Percentiles rank a stretch among this genome's conserved stretches.
Conservation (phyloP, 163 green algal species). For the Dunaliella salina region DNA sequence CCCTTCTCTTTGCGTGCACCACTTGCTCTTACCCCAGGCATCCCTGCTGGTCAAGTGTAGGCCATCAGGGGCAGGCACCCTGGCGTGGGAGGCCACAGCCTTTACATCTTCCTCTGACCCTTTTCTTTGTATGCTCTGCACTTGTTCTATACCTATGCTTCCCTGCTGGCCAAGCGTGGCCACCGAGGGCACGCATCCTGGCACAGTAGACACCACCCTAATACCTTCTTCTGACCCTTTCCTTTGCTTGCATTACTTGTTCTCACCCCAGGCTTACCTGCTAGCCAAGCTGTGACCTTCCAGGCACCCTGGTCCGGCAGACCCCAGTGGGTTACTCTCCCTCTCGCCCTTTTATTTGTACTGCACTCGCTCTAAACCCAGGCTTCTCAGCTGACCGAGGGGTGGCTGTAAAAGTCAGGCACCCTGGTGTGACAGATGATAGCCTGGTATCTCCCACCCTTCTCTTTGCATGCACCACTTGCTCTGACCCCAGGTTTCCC, state of each 20-base stretch:
- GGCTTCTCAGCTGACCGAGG: slow-evolving; percentile 32
- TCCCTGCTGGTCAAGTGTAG: slow-evolving; percentile 46
- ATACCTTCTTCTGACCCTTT: slow-evolving; percentile 5
- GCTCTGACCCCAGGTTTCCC: not conserved
- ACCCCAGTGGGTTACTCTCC: slow-evolving; percentile 57
- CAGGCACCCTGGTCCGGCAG: slow-evolving; percentile 67
- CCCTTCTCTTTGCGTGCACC: not conserved
- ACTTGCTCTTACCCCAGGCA: not conserved
- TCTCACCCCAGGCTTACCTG: not conserved
- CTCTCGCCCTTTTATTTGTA: not conserved
- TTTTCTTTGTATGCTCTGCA: not conserved
- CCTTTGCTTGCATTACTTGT: not conserved
- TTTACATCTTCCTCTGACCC: slow-evolving; percentile 25
- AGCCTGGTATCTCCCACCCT: slow-evolving; percentile 50
- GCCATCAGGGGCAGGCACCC: slow-evolving; percentile 71
- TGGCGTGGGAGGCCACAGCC: slow-evolving; percentile 67
- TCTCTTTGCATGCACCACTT: not conserved
- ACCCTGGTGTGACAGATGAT: slow-evolving; percentile 70
- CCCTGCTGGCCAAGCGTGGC: slow-evolving; percentile 54
- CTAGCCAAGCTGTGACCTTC: slow-evolving; percentile 30
- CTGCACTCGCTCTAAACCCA: not conserved
- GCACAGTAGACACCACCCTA: slow-evolving; percentile 68
- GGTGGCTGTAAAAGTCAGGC: slow-evolving; percentile 65
- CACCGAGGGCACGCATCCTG: slow-evolving; percentile 70
- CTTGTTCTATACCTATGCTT: not conserved